phyloP scores from a whole-genome alignment of 192 early-diverging fungal genomes.

The Linnemannia schmuckeri region DNA sequence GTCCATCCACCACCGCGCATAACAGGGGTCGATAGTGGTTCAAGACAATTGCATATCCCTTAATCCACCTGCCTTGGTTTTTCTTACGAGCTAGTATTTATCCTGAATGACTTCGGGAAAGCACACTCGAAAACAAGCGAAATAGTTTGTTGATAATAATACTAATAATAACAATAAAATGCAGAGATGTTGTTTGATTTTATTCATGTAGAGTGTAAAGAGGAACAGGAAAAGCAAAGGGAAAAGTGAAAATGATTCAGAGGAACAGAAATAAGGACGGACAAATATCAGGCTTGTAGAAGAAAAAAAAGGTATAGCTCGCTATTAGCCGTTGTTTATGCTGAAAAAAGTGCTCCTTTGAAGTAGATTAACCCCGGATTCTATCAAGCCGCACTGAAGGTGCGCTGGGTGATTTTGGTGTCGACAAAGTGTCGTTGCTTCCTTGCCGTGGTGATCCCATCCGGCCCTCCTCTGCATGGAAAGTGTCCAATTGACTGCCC shows the following conservation, averaged over 20 bases:
- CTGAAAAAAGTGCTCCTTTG: too few species aligned
- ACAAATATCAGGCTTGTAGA: not conserved
- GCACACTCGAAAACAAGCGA: too few species aligned
- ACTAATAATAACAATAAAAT: not conserved
- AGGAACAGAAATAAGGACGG: not conserved
- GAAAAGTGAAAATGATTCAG: too few species aligned
- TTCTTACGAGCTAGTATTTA: too few species aligned
- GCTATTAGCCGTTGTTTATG: not conserved
- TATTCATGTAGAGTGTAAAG: not conserved
- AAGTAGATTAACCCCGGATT: conserved; percentile 25
- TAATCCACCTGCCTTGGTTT: too few species aligned
- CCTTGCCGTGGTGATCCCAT: conserved; percentile 48
- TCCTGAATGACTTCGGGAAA: too few species aligned
- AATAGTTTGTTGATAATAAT: too few species aligned
- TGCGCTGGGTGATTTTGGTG: conserved; percentile 22
- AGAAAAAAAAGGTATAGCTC: not conserved
- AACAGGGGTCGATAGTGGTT: too few species aligned
- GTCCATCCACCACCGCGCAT: too few species aligned
- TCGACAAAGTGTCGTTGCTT: conserved; percentile 38
- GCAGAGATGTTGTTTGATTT: not conserved
- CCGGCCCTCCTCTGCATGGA: conserved; percentile 54
- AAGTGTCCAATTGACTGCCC: conserved; percentile 52
- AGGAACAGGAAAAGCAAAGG: not conserved
- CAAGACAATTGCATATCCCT: too few species aligned
- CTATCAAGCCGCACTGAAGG: conserved; percentile 44